Percentiles rank a stretch among this genome's conserved stretches.
Evolutionary conservation across 208 protist genomes (phyloP).

Genomic region (Novymonas esmeraldas): DNA sequence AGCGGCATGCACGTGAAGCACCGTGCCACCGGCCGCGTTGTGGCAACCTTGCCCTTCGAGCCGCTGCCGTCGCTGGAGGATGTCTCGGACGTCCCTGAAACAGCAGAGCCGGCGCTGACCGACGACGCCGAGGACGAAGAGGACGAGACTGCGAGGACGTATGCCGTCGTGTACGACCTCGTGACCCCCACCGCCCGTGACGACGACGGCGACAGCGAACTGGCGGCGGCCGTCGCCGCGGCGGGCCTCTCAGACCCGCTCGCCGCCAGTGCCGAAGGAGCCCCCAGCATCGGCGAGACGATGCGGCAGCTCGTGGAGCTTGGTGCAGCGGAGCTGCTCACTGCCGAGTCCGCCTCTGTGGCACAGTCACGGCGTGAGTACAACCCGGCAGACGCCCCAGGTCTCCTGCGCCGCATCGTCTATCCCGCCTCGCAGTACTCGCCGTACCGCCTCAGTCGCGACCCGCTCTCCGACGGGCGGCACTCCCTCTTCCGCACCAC

Average conservation of each 20-base stretch:
- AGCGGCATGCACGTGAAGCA: slow-evolving; percentile 57
- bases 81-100: slow-evolving; percentile 2
- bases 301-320: slow-evolving; percentile 65
- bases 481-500: slow-evolving; percentile 10
- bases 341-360: slow-evolving; percentile 30
- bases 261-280: neutral
- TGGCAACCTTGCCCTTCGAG: slow-evolving; percentile 83
- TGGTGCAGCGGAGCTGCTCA: slow-evolving; percentile 71
- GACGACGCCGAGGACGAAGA: slow-evolving; percentile 10
- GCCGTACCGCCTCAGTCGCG: slow-evolving; percentile 60
- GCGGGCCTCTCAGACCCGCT: slow-evolving; percentile 12
- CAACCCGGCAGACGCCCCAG: slow-evolving; percentile 44
- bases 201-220: slow-evolving; percentile 14
- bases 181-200: slow-evolving; percentile 18
- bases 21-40: slow-evolving; percentile 45
- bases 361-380: slow-evolving; percentile 44
- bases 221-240: slow-evolving; percentile 9
- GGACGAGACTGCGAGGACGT: neutral
- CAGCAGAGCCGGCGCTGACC: slow-evolving; percentile 4
- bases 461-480: slow-evolving; percentile 43
- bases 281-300: slow-evolving; percentile 38
- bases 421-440: slow-evolving; percentile 77
- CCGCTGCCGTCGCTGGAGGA: slow-evolving; percentile 28
- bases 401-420: slow-evolving; percentile 50
- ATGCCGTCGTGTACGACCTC: slow-evolving; percentile 34